Evolutionary conservation across 148 eudicot genomes (phyloP).

Genomic region (Chenopodium berlandieri): DNA sequence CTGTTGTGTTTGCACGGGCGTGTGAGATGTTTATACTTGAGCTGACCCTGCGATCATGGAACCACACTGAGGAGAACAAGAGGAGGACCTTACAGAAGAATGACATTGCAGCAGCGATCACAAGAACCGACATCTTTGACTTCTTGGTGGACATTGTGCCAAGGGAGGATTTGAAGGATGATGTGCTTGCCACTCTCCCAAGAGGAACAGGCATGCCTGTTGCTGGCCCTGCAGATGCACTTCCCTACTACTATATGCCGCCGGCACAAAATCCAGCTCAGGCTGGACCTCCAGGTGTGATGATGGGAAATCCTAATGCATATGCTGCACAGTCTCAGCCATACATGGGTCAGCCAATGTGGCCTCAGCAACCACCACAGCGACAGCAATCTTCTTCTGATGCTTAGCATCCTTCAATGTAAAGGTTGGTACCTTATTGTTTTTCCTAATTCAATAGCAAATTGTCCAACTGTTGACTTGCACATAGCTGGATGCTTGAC

Average conservation of each 20-base stretch:
- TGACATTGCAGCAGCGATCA: slow-evolving; percentile 75
- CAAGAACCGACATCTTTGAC: slow-evolving; percentile 76
- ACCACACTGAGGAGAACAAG: slow-evolving; percentile 78
- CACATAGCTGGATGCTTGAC: not conserved
- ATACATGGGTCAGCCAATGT: slow-evolving; percentile 65
- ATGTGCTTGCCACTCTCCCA: slow-evolving; percentile 55
- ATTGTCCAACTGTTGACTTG: not conserved
- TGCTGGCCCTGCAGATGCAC: slow-evolving; percentile 53
- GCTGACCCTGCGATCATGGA: slow-evolving; percentile 72
- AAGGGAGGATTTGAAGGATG: slow-evolving; percentile 74
- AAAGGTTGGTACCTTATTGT: slow-evolving; percentile 20
- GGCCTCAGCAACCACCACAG: slow-evolving; percentile 62
- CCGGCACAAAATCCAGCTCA: slow-evolving; percentile 60
- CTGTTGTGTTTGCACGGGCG: slow-evolving; percentile 72
- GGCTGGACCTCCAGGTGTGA: slow-evolving; percentile 60
- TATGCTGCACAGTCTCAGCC: slow-evolving; percentile 56
- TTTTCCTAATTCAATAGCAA: not conserved
- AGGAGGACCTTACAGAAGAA: slow-evolving; percentile 76
- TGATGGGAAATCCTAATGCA: slow-evolving; percentile 56
- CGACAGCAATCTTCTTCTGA: slow-evolving; percentile 66
- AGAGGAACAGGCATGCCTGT: slow-evolving; percentile 55
- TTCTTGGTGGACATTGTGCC: slow-evolving; percentile 79
- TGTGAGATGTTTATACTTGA: slow-evolving; percentile 84
- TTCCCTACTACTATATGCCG: slow-evolving; percentile 70
- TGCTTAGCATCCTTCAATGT: slow-evolving; percentile 37